Evolutionary conservation across 2,329 filamentous ascomycete species (phyloP).

Genomic region (Trichophyton verrucosum): DNA sequence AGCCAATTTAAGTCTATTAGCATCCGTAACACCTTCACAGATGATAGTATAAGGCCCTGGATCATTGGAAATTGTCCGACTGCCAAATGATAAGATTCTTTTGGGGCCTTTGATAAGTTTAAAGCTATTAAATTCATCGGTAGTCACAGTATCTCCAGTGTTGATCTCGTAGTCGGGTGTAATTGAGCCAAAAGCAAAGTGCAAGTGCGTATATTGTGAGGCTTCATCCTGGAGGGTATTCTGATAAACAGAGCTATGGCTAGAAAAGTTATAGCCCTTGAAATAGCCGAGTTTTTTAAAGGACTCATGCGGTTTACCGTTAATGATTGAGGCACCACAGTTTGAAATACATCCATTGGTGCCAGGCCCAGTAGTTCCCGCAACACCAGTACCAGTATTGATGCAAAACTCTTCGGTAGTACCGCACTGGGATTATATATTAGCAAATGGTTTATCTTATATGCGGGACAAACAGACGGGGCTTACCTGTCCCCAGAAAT

Average conservation of each 20-base stretch:
- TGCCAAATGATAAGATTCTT: constrained; percentile 21
- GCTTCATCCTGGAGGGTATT: constrained; percentile 14
- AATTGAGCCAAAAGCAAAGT: constrained; percentile 27
- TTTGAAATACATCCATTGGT: not conserved
- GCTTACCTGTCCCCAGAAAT: constrained; percentile 27
- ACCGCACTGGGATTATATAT: constrained; percentile 9
- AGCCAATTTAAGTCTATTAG: constrained; percentile 29
- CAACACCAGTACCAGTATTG: constrained; percentile 24
- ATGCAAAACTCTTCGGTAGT: constrained; percentile 21
- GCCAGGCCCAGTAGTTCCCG: not conserved
- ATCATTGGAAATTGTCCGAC: constrained; percentile 32
- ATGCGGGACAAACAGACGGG: constrained; percentile 32
- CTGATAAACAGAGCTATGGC: constrained; percentile 23
- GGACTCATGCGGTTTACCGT: constrained; percentile 13
- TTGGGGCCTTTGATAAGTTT: not conserved
- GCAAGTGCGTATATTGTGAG: constrained; percentile 17
- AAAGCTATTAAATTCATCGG: constrained; percentile 14
- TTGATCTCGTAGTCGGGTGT: constrained; percentile 25
- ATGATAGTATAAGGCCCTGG: constrained; percentile 28
- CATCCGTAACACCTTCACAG: constrained; percentile 23
- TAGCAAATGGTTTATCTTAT: constrained; percentile 32
- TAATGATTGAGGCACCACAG: not conserved
- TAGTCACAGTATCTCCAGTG: constrained; percentile 19
- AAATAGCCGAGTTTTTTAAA: constrained; percentile 21
- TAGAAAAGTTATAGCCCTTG: constrained; percentile 18